A percentile compares a stretch with the other conserved stretches of the same genome.
These are phyloP conservation scores for Aspergillus felis DNA, from an alignment of 2,329 filamentous ascomycete species.

Conservation along the genomic window DNA sequence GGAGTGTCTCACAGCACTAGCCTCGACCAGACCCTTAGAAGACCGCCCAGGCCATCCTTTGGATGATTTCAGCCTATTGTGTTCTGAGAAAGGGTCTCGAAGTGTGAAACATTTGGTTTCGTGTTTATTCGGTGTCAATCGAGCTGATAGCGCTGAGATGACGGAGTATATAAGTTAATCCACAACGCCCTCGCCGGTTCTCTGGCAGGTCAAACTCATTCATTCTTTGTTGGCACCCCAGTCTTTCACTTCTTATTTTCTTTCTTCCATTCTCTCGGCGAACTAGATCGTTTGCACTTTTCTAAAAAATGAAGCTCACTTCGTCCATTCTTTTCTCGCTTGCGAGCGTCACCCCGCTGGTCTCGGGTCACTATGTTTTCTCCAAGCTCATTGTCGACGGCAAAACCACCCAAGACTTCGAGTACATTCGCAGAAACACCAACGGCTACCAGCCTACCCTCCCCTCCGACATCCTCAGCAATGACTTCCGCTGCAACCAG, in stretches of 20 bases:
- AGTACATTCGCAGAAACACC: constrained; percentile 16
- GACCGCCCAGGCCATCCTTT: no score
- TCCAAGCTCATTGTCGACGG: constrained; percentile 11
- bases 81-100: no score
- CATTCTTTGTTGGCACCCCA: neutral
- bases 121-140: neutral
- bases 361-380: constrained; percentile 14
- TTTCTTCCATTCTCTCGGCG: neutral
- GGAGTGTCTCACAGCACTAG: no score
- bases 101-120: neutral
- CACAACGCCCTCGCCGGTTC: neutral
- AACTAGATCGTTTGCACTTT: neutral
- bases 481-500: constrained; percentile 19
- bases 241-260: neutral
- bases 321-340: neutral
- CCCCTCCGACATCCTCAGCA: constrained; percentile 1
- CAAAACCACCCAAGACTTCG: neutral
- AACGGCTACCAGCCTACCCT: constrained; percentile 14
- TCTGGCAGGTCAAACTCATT: neutral
- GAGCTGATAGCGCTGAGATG: neutral
- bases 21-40: no score
- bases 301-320: neutral
- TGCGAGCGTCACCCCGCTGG: neutral
- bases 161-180: neutral
- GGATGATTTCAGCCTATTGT: no score